Base-by-base conservation (phyloP, 305 asterid species). In the Stenogyne calaminthoides region DNA sequence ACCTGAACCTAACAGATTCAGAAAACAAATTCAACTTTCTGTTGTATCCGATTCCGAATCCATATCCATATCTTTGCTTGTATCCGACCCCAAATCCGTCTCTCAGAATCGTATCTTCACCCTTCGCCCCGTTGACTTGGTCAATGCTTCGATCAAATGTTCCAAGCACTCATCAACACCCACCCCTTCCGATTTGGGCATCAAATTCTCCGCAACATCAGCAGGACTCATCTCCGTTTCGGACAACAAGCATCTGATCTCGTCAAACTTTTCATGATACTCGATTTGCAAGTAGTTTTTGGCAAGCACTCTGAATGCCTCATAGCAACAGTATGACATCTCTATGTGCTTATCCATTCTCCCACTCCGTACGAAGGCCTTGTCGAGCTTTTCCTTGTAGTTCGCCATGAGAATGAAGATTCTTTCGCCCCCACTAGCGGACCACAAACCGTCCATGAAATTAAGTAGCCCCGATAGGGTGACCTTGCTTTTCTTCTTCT, bases 131-230 rank as follows among this genome's bases (percentile, higher is more conserved):
- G 0, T n/a, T 14, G 56, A 16, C 5, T 51, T 51, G 25, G 54
- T 22, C 52, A 76, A 18, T 1, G 71, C 67, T 4, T 6, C 40
- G 7, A 76, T 37, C 67, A 76, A 27, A 0, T 14, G 27, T 56
- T 6, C 47, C 62, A 76, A 52, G 32, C 75, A 52, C 2, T n/a
- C n/a, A 2, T 70, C 76, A 0, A 34, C 69, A 56, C 36, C 12
- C 25, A 6, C 19, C 18, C 8, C 49, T 5, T 16, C 46, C 10
- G 69, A 46, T 11, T 64, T 76, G 0, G 69, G 47, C 79, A 80
- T 62, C 72, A 85, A 58, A 69, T 80, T 80, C 70, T 85, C 87
- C 0, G 80, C 87, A 5, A 85, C 76, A 52, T 85, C 89, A 2
- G 85, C 89, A 8, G 87, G 87, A n/a, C 81, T 82, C 55, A 82